Evolutionary conservation across 345 rosid species (phyloP).

Genomic region (Citrus trifoliata): DNA sequence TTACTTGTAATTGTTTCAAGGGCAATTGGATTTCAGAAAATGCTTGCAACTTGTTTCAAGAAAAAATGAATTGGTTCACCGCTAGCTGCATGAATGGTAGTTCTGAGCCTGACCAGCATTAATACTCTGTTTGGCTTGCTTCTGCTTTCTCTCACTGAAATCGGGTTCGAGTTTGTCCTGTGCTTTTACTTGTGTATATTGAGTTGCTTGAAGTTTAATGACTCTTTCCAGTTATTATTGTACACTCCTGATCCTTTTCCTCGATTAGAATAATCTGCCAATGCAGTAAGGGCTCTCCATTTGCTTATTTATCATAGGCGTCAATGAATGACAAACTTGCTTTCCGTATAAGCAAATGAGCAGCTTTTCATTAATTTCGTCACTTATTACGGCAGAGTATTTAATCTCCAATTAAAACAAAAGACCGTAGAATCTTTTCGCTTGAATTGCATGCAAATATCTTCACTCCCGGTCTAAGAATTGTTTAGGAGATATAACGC

Average conservation of each 20-base stretch:
- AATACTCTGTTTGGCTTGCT: neutral
- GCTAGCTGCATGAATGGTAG: neutral
- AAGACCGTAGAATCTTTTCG: neutral
- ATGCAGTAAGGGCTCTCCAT: neutral
- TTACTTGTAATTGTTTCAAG: neutral
- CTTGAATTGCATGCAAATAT: neutral
- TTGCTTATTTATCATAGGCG: neutral
- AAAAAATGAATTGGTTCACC: too few relatives aligned
- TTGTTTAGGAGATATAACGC: neutral
- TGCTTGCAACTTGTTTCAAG: too few relatives aligned
- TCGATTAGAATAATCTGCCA: neutral
- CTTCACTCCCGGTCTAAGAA: neutral
- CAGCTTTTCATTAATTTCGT: conserved; percentile 1
- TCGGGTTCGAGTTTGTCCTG: neutral
- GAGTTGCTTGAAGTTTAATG: too few relatives aligned
- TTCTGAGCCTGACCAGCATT: neutral
- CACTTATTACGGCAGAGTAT: neutral
- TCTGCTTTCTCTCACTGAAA: neutral
- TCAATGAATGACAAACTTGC: neutral
- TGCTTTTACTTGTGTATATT: too few relatives aligned
- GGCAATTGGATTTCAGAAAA: too few relatives aligned
- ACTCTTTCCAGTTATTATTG: neutral
- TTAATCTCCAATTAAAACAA: neutral
- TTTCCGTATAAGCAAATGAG: neutral
- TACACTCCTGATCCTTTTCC: neutral